Base-by-base conservation (phyloP, 2,329 filamentous ascomycete genomes). In the Zasmidium angulare region DNA sequence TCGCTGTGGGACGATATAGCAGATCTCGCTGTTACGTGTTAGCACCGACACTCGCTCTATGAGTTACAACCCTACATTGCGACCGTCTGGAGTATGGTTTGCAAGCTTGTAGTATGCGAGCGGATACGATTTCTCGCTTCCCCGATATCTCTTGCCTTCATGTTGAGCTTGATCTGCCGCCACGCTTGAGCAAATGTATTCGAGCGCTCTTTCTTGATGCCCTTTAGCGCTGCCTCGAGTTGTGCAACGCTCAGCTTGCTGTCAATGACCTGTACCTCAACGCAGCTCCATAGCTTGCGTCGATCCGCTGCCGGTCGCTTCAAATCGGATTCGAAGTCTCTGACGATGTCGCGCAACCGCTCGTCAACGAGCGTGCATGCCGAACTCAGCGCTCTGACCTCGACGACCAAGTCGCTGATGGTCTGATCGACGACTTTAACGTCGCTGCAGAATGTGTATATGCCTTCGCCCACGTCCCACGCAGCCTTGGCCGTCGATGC, bases 91-190 rank as follows among this genome's bases (percentile, higher is more conserved):
- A 61, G 20, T 10, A 56, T 50, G 14, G 60, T 58, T 43, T 63
- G 58, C 22, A 63, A 31, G 23, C 58, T 59, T 12, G 58, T 55
- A 12, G 58, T 63, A 23, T 63, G 61, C 10, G 58, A 61, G 9
- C 58, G 58, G 22, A 63, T 63, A 0, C 58, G 55, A 46, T 61
- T 57, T 43, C 61, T 31, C 9, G 58, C 55, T 23, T 61, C 48
- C 10, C 43, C 58, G 21, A 63, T 63, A 24, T 62, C 60, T 24
- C 60, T 60, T 26, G 60, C 47, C 29, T 56, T 55, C 49, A 59
- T 56, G 21, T 62, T 59, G 26, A 62, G 50, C 56, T 60, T 59
- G 26, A 62, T 50, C 56, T 60, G 60, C 23, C 57, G 56, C 56
- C 56, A 56, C 9, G 52, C 51, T 19, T 60, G 60, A n/a, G 47